Evolutionary conservation across 2,329 filamentous ascomycete genomes (phyloP), one percentile per base, ranked within the genome.

Genomic region (Diaporthe destruens): DNA sequence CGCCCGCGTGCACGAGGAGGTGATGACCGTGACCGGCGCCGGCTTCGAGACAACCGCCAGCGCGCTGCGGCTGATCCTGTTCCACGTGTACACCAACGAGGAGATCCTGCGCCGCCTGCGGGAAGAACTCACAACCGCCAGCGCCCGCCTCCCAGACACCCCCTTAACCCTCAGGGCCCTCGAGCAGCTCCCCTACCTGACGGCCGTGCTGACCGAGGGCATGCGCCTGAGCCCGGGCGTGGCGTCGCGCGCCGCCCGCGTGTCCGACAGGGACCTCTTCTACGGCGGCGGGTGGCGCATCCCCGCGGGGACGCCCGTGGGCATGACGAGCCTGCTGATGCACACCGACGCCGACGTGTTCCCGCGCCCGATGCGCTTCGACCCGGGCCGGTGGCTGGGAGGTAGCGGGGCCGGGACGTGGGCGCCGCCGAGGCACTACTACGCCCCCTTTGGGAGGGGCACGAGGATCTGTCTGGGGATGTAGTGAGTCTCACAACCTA

Each of bases 171-270:
- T 71, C 14, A 32, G 25, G 1, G 6, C 32, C 32, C 36, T 72
- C 2, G 65, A 72, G 74, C 75, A 77, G 69, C 74, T 81, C 18
- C 78, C 78, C 0, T 87, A 86, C 72, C 79, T 87, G 6, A 80
- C 82, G 8, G 83, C 85, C 0, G 81, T 85, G 0, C 77, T 87
- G 18, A 83, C 80, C 42, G 86, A 88, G 75, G 81, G 83, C 1
- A 78, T 87, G 75, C 81, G 86, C 1, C 72, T 87, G 0, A 82
- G 85, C 61, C 83, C 85, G 1, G 81, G 79, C 0, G 76, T 85
- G 6, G 82, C 80, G 4, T 80, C 84, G 34, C 77, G 83, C 0
- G 77, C 85, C 5, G 81, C 85, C 54, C 84, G 86, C 2, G 23
- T 71, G 32, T 54, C 66, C 1, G 51, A 66, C 23, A 56, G 32